Conservation (phyloP, 202 grass and related monocot genomes). For the Bolboschoenoplectus hybrid region DNA sequence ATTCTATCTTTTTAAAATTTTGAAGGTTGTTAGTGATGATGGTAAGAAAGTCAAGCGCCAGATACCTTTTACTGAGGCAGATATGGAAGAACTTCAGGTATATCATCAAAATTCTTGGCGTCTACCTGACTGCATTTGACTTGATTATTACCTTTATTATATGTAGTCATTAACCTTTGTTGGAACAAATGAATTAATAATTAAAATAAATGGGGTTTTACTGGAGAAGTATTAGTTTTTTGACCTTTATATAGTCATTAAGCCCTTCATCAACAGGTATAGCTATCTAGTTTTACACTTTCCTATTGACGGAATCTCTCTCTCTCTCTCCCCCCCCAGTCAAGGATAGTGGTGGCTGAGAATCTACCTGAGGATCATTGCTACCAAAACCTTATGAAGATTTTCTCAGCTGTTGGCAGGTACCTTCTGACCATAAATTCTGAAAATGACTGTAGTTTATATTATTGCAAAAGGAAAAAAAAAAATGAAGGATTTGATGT, state of each 20-base stretch:
- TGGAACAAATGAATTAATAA: constrained; percentile 16
- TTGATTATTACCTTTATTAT: constrained; percentile 16
- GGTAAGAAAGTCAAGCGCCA: constrained; percentile 82
- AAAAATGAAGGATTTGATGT: constrained; percentile 23
- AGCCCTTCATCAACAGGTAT: background rate
- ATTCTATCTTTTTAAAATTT: constrained; percentile 37
- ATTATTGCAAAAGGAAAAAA: background rate
- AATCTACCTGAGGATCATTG: constrained; percentile 99
- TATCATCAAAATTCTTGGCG: constrained; percentile 26
- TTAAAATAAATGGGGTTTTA: background rate
- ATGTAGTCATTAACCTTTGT: background rate
- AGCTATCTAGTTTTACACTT: constrained; percentile 1
- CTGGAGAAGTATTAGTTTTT: background rate
- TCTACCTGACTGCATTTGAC: constrained; percentile 16
- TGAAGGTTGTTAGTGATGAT: constrained; percentile 87
- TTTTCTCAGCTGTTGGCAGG: constrained; percentile 95
- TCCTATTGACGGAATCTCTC: background rate
- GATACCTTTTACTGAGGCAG: constrained; percentile 77
- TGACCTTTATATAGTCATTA: background rate
- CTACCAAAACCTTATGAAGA: constrained; percentile 98
- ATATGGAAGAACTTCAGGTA: constrained; percentile 96
- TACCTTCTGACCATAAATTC: constrained; percentile 39
- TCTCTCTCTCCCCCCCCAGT: constrained; percentile 49
- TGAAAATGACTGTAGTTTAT: background rate
- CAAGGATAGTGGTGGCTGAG: constrained; percentile 94